Conservation (phyloP, 768 basidiomycete species). For the Leccinellum albellum region DNA sequence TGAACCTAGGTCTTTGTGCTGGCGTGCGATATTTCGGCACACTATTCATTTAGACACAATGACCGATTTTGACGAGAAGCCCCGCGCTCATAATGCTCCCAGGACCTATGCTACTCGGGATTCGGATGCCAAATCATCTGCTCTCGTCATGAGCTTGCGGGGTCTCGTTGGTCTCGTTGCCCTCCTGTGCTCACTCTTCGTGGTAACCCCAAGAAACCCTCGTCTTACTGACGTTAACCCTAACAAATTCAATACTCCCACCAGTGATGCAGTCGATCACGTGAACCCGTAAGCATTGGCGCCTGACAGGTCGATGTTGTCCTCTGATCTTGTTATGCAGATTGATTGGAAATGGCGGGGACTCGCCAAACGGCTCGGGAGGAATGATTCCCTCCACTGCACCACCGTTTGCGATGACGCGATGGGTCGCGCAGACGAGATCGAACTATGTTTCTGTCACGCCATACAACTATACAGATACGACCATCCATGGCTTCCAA, state of each 20-base stretch:
- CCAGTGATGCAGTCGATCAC: constrained; percentile 40
- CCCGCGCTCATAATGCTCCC: neutral
- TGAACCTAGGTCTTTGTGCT: too few species aligned
- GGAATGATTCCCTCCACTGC: constrained; percentile 77
- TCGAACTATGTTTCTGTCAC: constrained; percentile 71
- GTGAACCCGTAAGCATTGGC: constrained; percentile 41
- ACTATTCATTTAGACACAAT: too few species aligned
- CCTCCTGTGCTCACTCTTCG: constrained; percentile 8
- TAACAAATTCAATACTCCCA: constrained; percentile 26
- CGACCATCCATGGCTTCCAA: constrained; percentile 66
- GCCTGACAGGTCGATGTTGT: neutral
- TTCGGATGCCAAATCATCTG: neutral
- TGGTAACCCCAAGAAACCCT: constrained; percentile 10
- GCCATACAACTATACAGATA: constrained; percentile 64
- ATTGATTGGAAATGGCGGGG: constrained; percentile 70
- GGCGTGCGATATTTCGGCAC: too few species aligned
- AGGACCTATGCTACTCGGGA: neutral
- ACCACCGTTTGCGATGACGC: constrained; percentile 82
- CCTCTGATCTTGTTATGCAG: constrained; percentile 23
- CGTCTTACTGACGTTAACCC: neutral
- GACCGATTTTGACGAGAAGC: neutral
- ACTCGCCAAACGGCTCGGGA: constrained; percentile 65
- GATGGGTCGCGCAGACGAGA: constrained; percentile 81
- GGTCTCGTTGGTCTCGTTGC: constrained; percentile 15
- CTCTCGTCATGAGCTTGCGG: neutral